Conservation (phyloP, 2,329 filamentous ascomycete species). For the Trichoderma sp. region DNA sequence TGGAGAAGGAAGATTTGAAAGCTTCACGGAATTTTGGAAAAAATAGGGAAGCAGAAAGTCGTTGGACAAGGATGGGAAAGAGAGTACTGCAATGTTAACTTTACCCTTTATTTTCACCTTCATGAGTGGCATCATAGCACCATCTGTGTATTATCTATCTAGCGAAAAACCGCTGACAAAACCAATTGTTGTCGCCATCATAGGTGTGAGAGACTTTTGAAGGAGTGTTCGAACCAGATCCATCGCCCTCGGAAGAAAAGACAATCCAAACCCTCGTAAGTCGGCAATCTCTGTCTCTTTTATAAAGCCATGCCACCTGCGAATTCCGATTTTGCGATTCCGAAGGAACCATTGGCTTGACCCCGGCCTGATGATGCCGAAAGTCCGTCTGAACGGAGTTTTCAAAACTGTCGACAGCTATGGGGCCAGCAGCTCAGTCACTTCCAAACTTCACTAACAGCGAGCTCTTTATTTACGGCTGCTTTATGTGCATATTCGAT, state of each 20-base stretch:
- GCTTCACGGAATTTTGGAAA: background rate
- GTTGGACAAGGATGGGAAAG: background rate
- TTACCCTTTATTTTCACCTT: background rate
- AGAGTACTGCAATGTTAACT: background rate
- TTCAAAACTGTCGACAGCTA: conserved; percentile 2
- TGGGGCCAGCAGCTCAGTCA: background rate
- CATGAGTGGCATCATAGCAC: background rate
- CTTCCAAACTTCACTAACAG: background rate
- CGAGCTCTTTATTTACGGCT: background rate
- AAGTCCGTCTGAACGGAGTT: conserved; percentile 17
- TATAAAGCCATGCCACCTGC: background rate
- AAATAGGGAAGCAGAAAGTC: background rate
- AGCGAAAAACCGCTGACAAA: background rate
- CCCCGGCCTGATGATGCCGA: background rate
- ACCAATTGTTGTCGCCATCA: conserved; percentile 4
- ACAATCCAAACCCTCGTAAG: conserved; percentile 55
- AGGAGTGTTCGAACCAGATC: conserved; percentile 52
- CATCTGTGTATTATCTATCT: background rate
- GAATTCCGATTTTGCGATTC: background rate
- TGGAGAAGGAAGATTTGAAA: background rate
- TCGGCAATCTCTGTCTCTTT: conserved; percentile 26
- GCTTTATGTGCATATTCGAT: background rate
- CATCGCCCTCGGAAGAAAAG: conserved; percentile 57
- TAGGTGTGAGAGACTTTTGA: conserved; percentile 54
- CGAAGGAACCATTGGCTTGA: background rate